Evolutionary conservation across 2,329 filamentous ascomycete genomes (phyloP), one percentile per base, ranked within the genome.

Genomic region (Fusarium luffae): DNA sequence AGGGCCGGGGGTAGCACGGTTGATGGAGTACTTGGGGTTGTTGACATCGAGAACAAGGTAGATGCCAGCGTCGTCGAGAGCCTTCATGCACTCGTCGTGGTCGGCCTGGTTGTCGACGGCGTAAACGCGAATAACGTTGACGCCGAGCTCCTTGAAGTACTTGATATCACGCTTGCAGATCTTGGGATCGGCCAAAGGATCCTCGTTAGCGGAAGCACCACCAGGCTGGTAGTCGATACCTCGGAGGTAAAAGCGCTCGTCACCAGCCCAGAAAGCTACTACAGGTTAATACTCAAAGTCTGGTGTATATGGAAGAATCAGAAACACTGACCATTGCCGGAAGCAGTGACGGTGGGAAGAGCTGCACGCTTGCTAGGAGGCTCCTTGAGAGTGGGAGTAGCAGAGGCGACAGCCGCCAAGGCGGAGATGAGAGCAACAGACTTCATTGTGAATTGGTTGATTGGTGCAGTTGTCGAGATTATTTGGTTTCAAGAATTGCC

Each of bases 71-170:
- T 92, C 92, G 54, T 89, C 90, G 66, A 97, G 86, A 47, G 87
- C 85, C 65, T 86, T 84, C 94, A 98, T 98, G 85, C 94, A 98
- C 68, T 89, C 86, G 75, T 94, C 90, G 82, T 98, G 94, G 80
- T 91, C 82, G 74, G 85, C 83, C 52, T 90, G 90, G 86, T 97
- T 97, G 85, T 98, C 94, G 72, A 97, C 90, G 18, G 92, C 93
- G 86, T 97, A 98, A 67, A 97, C 92, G 80, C 94, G 94, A 77
- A 98, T 86, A 27, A 93, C 94, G 85, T 98, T 98, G 82, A 97
- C 84, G 50, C 94, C 93, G 52, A 98, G 86, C 72, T 93, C 88
- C 84, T 93, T 88, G 89, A 97, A 97, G 78, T 93, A 85, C 54
- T 83, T 82, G 74, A 97, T 91, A 77, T 97, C 93, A 70, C 94